Evolutionary conservation across 192 early-diverging fungal species (phyloP).

Genomic region (Mortierella antarctica): DNA sequence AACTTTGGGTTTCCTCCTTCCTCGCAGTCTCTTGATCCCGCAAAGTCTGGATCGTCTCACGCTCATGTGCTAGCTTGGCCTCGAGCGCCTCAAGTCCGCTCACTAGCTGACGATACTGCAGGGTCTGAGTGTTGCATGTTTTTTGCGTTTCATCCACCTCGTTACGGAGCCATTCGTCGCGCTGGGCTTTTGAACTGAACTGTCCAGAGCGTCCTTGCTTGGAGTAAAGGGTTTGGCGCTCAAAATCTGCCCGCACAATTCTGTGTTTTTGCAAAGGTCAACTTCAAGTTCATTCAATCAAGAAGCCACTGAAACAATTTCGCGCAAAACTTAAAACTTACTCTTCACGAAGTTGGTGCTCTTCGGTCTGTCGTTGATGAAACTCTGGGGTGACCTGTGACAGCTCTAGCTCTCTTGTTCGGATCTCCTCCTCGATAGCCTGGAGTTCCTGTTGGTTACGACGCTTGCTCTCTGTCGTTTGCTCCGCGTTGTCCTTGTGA

Average conservation of each 20-base stretch:
- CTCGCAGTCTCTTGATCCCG: slow-evolving; percentile 24
- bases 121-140: slow-evolving; percentile 61
- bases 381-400: slow-evolving; percentile 72
- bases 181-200: slow-evolving; percentile 77
- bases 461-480: slow-evolving; percentile 30
- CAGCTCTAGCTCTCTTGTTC: slow-evolving; percentile 73
- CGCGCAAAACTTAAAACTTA: slow-evolving; percentile 42
- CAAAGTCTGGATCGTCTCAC: slow-evolving; percentile 20
- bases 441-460: slow-evolving; percentile 46
- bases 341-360: slow-evolving; percentile 71
- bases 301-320: neutral
- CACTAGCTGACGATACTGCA: slow-evolving; percentile 62
- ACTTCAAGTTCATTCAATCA: neutral
- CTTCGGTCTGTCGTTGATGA: slow-evolving; percentile 65
- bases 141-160: slow-evolving; percentile 76
- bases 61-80: slow-evolving; percentile 33
- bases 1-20: slow-evolving; percentile 9
- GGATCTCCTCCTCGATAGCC: slow-evolving; percentile 67
- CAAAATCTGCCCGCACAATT: slow-evolving; percentile 69
- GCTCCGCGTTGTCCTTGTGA: slow-evolving; percentile 70
- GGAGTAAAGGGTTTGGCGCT: slow-evolving; percentile 81
- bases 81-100: slow-evolving; percentile 46
- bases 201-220: slow-evolving; percentile 89
- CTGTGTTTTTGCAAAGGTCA: slow-evolving; percentile 42
- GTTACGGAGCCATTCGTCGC: slow-evolving; percentile 80